Evolutionary conservation across 139 green algal genomes (phyloP).

Genomic region (Closterium sp.): DNA sequence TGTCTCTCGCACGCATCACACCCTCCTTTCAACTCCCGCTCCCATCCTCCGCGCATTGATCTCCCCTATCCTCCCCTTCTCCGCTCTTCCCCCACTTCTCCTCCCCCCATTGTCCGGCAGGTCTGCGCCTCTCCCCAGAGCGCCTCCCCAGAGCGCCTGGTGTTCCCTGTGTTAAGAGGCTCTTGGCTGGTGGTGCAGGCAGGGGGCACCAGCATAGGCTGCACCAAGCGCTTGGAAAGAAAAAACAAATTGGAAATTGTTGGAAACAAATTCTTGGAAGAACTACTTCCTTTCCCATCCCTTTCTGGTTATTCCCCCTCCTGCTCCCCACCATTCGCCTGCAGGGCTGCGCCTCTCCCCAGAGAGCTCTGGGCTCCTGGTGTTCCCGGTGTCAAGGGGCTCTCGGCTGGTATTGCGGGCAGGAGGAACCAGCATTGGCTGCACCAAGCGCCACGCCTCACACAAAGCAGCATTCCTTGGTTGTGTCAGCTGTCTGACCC

Average conservation of each 20-base stretch:
- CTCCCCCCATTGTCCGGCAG: neutral
- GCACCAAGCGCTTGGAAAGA: slow-evolving; percentile 38
- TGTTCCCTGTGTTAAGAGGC: neutral
- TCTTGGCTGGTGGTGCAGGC: neutral
- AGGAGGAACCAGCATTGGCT: neutral
- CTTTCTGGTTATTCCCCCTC: too few species aligned
- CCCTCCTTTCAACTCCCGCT: neutral
- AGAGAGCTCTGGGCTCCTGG: too few species aligned
- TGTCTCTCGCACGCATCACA: neutral
- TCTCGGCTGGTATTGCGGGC: neutral
- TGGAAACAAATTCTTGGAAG: too few species aligned
- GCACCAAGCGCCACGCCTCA: neutral
- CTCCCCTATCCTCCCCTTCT: too few species aligned
- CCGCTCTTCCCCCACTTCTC: too few species aligned
- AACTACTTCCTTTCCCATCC: too few species aligned
- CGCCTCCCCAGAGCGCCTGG: neutral
- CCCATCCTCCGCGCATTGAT: too few species aligned
- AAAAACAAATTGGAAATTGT: too few species aligned
- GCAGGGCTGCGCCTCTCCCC: too few species aligned
- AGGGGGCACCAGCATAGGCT: slow-evolving; percentile 2
- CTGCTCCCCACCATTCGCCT: too few species aligned
- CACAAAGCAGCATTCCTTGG: neutral
- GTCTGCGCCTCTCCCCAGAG: neutral
- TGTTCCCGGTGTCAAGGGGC: too few species aligned
- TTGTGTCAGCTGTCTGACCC: too few species aligned